Evolutionary conservation across 2,329 filamentous ascomycete species (phyloP).

Genomic region (Mycogone perniciosa): DNA sequence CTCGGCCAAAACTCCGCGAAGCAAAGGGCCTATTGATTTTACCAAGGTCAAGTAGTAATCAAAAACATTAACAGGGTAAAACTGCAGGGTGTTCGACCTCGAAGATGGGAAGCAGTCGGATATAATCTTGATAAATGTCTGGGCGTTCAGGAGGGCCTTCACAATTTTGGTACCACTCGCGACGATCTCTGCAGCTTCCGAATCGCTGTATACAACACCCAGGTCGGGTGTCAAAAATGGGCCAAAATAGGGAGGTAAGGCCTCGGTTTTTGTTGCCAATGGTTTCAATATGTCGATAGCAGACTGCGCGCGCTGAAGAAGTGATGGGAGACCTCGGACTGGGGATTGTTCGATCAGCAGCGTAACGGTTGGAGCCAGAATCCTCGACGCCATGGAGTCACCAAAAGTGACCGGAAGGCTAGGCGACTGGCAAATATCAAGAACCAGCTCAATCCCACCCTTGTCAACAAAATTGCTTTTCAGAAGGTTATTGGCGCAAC

Average conservation of each 20-base stretch:
- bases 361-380: constrained; percentile 67
- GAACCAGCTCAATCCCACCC: constrained; percentile 74
- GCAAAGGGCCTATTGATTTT: constrained; percentile 66
- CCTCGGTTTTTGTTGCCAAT: constrained; percentile 49
- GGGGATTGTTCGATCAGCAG: constrained; percentile 75
- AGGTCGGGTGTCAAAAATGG: constrained; percentile 50
- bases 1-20: constrained; percentile 78
- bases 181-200: constrained; percentile 34
- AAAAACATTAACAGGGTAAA: constrained; percentile 72
- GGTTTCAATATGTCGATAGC: constrained; percentile 63
- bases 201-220: constrained; percentile 26
- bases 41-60: constrained; percentile 77
- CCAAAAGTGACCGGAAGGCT: constrained; percentile 61
- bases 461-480: constrained; percentile 68
- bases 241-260: constrained; percentile 61
- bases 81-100: constrained; percentile 57
- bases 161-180: constrained; percentile 66
- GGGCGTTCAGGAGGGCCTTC: constrained; percentile 71
- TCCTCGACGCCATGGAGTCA: constrained; percentile 59
- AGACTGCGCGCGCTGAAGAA: constrained; percentile 67
- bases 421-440: constrained; percentile 78
- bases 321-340: constrained; percentile 71
- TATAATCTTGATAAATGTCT: constrained; percentile 69
- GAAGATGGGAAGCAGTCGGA: constrained; percentile 67
- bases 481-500: constrained; percentile 67